Evolutionary conservation across 768 basidiomycete genomes (phyloP), one percentile per base, ranked within the genome.

Genomic region (Pleurotus tuber-regium): DNA sequence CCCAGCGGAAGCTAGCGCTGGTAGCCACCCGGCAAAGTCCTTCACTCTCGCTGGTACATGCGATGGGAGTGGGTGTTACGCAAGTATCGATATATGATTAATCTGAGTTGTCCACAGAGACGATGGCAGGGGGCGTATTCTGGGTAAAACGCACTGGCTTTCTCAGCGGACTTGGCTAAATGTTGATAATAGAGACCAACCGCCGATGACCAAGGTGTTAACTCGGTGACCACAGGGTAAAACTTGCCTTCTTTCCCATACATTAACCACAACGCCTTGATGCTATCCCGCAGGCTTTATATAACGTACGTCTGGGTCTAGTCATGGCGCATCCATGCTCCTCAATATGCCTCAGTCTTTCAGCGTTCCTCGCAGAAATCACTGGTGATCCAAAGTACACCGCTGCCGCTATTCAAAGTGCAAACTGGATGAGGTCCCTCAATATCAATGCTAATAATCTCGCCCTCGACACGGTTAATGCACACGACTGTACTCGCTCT

Each of bases 61-160:
- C 51, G 67, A 73, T 19, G 75, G 73, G 44, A 57, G 76, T 77
- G 23, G 48, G 72, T 67, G 10, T 6, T 6, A 48, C 8, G 19
- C 23, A 24, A 12, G 12, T 24, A 2, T 42, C 40, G 12, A n/a
- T 21, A n/a, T 40, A 3, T 11, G 14, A 10, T 14, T 1, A 29
- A 7, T 12, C 33, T 50, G 38, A 52, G 19, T 16, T 52, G 30
- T 23, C 16, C 52, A n/a, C n/a, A 77, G 74, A 61, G 18, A 73
- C 74, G 10, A 80, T 79, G 76, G 76, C 72, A 4, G 79, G 79
- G 2, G 77, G 76, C 7, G 79, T 81, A 14, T 82, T 81, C 57
- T 80, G 79, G 78, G 77, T 77, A 55, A 12, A 12, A 10, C 14
- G 31, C 6, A 1, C 11, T 2, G n/a, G 40, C 35, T 26, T 25